A percentile compares a stretch with the other conserved stretches of the same genome.
Conservation (phyloP, 495 filamentous ascomycete species). For the Coniosporium apollinis region DNA sequence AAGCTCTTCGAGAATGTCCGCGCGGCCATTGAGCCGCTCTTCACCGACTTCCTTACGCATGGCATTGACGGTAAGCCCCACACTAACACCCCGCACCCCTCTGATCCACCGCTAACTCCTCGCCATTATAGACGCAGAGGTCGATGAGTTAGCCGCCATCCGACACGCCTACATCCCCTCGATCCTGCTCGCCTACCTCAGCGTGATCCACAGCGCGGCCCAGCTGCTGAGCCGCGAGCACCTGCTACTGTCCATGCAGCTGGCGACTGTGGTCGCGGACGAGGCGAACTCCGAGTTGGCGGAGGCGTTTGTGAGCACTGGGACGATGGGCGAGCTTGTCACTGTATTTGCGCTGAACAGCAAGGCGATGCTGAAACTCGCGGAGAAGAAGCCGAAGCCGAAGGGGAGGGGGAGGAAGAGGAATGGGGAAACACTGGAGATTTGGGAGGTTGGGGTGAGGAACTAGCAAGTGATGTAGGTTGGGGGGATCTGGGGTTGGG, state of each 20-base stretch:
- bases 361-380: constrained; percentile 52
- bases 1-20: constrained; percentile 8
- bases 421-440: not conserved
- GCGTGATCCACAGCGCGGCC: constrained; percentile 51
- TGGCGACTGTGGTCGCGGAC: constrained; percentile 50
- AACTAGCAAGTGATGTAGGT: no score
- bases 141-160: constrained; percentile 28
- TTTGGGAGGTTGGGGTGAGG: constrained; percentile 1
- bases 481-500: no score
- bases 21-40: constrained; percentile 4
- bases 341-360: constrained; percentile 55
- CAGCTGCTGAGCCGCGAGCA: constrained; percentile 43
- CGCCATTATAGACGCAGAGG: constrained; percentile 5
- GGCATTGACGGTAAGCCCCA: not conserved
- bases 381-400: constrained; percentile 33
- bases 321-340: constrained; percentile 63
- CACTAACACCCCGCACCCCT: not conserved
- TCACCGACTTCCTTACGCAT: constrained; percentile 1
- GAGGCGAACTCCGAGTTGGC: constrained; percentile 43
- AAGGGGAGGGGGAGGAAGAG: constrained; percentile 4
- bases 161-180: constrained; percentile 66
- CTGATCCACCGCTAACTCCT: not conserved
- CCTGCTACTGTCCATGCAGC: constrained; percentile 60
- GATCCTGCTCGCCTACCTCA: constrained; percentile 63
- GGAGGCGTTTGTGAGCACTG: constrained; percentile 42